These are phyloP conservation scores for Claviceps sp. DNA, from an alignment of 2,329 filamentous ascomycete genomes.

Conservation along the genomic window DNA sequence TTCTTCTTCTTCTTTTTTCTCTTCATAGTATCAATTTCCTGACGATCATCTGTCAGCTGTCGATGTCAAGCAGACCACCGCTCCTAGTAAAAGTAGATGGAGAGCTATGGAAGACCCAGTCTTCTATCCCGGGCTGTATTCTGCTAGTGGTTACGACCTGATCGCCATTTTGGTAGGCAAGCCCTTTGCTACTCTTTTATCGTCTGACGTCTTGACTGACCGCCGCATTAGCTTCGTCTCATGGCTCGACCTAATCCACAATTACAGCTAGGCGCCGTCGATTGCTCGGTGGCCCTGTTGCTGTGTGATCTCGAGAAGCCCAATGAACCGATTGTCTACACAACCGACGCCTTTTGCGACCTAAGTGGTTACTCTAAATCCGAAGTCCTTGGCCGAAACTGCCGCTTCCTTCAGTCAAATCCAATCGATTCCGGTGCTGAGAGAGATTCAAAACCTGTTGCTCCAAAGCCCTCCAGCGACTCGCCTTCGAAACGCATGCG, in stretches of 20 bases:
- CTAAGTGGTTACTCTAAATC: conserved; percentile 64
- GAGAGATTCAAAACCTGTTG: neutral
- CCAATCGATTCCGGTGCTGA: conserved; percentile 38
- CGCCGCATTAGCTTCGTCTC: conserved; percentile 38
- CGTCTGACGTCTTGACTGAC: neutral
- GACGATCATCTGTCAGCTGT: neutral
- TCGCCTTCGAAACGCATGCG: conserved; percentile 44
- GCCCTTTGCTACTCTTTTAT: neutral
- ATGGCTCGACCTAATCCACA: conserved; percentile 57
- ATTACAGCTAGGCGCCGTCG: conserved; percentile 69
- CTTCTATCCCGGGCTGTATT: conserved; percentile 43
- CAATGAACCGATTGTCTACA: conserved; percentile 72
- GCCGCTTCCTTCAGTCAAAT: conserved; percentile 63
- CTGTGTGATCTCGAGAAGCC: conserved; percentile 64
- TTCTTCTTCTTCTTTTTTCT: neutral
- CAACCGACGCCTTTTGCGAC: conserved; percentile 64
- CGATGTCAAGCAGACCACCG: neutral
- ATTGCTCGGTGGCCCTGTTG: conserved; percentile 71
- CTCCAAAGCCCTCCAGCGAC: conserved; percentile 17
- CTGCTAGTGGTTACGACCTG: conserved; percentile 40
- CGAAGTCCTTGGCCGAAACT: conserved; percentile 70
- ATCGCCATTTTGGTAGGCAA: conserved; percentile 39
- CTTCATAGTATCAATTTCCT: conserved; percentile 10
- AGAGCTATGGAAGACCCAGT: conserved; percentile 27
- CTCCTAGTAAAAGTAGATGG: conserved; percentile 10